Conservation (phyloP, 2,329 filamentous ascomycete species). For the Corinectria fuckeliana region DNA sequence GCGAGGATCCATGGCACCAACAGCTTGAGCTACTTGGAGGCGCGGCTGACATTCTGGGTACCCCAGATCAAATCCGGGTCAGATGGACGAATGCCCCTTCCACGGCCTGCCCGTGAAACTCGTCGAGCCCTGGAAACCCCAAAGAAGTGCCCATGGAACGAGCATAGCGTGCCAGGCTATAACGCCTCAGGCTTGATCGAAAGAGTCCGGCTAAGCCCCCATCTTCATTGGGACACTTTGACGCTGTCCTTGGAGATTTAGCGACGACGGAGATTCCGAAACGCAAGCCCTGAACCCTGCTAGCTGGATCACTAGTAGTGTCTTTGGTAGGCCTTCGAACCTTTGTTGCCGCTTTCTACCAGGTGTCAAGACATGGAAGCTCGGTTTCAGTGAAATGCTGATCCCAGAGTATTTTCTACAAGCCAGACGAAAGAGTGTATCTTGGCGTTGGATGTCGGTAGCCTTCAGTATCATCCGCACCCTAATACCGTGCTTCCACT, state of each 20-base stretch:
- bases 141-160: not conserved
- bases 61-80: not conserved
- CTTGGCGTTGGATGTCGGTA: not conserved
- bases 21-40: not conserved
- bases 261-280: slow-evolving; percentile 29
- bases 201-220: slow-evolving; percentile 22
- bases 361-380: not conserved
- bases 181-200: not conserved
- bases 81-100: not conserved
- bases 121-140: not conserved
- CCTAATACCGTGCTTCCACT: not conserved
- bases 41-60: not conserved
- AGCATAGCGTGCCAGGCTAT: not conserved
- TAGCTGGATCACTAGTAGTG: slow-evolving; percentile 12
- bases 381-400: not conserved
- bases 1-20: not conserved
- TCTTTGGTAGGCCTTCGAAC: not conserved
- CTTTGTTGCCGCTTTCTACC: not conserved
- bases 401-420: not conserved
- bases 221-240: slow-evolving; percentile 3
- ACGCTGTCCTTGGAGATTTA: slow-evolving; percentile 5
- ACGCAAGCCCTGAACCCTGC: slow-evolving; percentile 35
- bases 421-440: not conserved
- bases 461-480: not conserved
- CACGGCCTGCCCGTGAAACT: not conserved